These are phyloP conservation scores for Hymenoscyphus occultus DNA, from an alignment of 2,329 filamentous ascomycete species.

Conservation along the genomic window DNA sequence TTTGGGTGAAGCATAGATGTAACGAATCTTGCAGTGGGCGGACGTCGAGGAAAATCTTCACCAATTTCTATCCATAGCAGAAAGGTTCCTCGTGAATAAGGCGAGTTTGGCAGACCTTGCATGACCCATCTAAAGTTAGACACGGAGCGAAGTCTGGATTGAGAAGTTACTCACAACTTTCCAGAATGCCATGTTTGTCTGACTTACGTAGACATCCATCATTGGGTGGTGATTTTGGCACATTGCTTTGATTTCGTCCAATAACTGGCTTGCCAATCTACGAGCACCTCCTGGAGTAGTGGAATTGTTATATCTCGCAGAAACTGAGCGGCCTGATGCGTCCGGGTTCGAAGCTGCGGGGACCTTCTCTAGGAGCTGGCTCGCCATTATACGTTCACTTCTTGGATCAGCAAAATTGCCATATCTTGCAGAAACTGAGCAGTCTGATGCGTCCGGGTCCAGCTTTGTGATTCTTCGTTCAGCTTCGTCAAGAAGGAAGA, in stretches of 20 bases:
- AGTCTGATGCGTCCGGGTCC: neutral
- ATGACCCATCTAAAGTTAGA: conserved; percentile 41
- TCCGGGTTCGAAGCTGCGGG: neutral
- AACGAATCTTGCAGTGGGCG: conserved; percentile 26
- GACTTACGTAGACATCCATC: conserved; percentile 28
- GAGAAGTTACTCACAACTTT: conserved; percentile 41
- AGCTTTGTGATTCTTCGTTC: neutral
- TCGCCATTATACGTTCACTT: no score
- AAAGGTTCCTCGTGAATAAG: conserved; percentile 48
- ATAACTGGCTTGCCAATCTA: conserved; percentile 4
- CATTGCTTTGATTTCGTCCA: conserved; percentile 26
- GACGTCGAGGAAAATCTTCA: conserved; percentile 20
- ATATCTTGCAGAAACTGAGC: neutral
- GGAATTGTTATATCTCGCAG: neutral
- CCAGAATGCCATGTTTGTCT: conserved; percentile 44
- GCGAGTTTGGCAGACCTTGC: conserved; percentile 59
- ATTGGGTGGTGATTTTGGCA: conserved; percentile 22
- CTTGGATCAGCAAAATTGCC: no score
- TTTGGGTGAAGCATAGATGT: conserved; percentile 31
- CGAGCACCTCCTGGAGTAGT: no score
- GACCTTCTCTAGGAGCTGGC: no score
- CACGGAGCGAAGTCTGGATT: neutral
- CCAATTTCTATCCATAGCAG: conserved; percentile 26
- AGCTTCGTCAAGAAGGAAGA: conserved; percentile 9
- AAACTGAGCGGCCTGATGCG: neutral